Base-by-base conservation (phyloP, 2,329 filamentous ascomycete species). In the Epichloe sibirici region DNA sequence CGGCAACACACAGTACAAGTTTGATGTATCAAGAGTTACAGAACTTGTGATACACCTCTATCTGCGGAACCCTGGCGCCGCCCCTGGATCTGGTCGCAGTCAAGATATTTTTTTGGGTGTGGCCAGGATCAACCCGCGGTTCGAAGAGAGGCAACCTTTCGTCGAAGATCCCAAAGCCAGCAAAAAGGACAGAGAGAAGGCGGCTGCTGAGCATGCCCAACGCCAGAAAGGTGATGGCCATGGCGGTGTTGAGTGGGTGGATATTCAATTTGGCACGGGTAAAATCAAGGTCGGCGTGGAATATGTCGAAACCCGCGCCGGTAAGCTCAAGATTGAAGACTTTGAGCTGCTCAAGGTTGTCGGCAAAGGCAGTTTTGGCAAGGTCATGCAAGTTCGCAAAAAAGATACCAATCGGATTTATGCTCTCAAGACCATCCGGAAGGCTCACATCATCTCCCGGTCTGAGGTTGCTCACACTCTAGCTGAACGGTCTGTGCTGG, bases 371-470 rank as follows among this genome's bases (percentile, higher is more conserved):
- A 96, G 90, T 71, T 97, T 97, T 69, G 93, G 93, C 71, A 97
- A 97, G 74, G 93, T 97, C 68, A 97, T 97, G 90, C 91, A 97
- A 74, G 93, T 98, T 65, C 85, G 87, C 74, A 98, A 98, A 77
- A 93, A 93, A 71, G 91, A 98, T 72, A 98, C 93, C 37, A 86
- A 84, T 66, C 90, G 93, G 64, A 97, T 98, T 69, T 98, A 98
- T 71, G 93, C 93, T 52, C 82, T 98, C 64, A 98, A 98, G 79
- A 97, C 91, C n/a, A 93, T 98, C 64, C 89, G 91, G 64, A 98
- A 98, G 73, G 90, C 91, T 54, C 91, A 98, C 72, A 98, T 98
- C 71, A 98, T 98, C 67, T 97, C 91, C 37, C 83, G 93, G 55
- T 97, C 93, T 47, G 93, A 98, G 77, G 93, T 98, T 42, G 89